These are phyloP conservation scores for Phlebiopsis gigantea DNA, from an alignment of 768 basidiomycete genomes.

Conservation along the genomic window DNA sequence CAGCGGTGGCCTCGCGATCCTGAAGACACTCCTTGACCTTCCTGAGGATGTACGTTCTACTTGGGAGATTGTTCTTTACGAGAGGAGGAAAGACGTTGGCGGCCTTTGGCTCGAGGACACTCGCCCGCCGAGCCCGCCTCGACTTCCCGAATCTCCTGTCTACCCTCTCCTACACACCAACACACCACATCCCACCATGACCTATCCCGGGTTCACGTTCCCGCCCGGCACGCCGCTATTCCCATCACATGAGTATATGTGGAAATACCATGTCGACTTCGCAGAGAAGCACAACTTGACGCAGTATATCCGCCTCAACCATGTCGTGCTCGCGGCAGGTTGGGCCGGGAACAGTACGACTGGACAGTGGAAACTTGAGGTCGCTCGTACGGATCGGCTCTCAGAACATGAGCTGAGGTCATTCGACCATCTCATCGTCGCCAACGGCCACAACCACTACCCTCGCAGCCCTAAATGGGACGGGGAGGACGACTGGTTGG, in stretches of 20 bases:
- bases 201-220: slow-evolving; percentile 51
- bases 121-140: slow-evolving; percentile 32
- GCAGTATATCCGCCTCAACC: slow-evolving; percentile 36
- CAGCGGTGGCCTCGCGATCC: slow-evolving; percentile 47
- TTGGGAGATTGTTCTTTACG: slow-evolving; percentile 49
- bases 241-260: slow-evolving; percentile 40
- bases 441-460: slow-evolving; percentile 51
- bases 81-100: slow-evolving; percentile 47
- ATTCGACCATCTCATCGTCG: slow-evolving; percentile 52
- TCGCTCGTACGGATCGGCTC: slow-evolving; percentile 19
- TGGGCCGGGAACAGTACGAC: slow-evolving; percentile 37
- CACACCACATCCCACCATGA: slow-evolving; percentile 53
- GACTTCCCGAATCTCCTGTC: slow-evolving; percentile 47
- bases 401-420: slow-evolving; percentile 2
- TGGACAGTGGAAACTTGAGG: slow-evolving; percentile 42
- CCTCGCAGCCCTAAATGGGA: slow-evolving; percentile 40
- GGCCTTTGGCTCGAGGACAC: slow-evolving; percentile 49
- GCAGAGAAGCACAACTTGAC: slow-evolving; percentile 32
- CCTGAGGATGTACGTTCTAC: slow-evolving; percentile 30
- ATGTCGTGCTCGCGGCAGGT: slow-evolving; percentile 34
- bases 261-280: slow-evolving; percentile 42
- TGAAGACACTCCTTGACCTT: slow-evolving; percentile 44
- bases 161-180: slow-evolving; percentile 53
- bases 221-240: slow-evolving; percentile 46
- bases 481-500: slow-evolving; percentile 47